Evolutionary conservation across 768 basidiomycete species (phyloP).

Genomic region (Tylopilus felleus): DNA sequence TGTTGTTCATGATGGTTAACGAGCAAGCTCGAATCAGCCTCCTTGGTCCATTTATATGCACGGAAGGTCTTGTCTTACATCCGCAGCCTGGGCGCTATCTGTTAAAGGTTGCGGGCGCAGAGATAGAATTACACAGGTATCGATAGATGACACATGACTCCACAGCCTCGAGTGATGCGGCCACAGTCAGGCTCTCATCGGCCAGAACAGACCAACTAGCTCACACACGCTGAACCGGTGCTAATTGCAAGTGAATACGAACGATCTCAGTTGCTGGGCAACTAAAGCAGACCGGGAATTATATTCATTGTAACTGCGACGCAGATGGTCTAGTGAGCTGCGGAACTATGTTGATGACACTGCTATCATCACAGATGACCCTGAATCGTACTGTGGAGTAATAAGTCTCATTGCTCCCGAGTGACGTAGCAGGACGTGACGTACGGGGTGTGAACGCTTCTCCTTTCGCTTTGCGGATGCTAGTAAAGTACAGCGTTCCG

Average conservation of each 20-base stretch:
- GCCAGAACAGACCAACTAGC: neutral
- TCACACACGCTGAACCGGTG: neutral
- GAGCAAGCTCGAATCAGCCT: neutral
- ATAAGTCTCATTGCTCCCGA: neutral
- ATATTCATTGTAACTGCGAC: neutral
- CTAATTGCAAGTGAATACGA: neutral
- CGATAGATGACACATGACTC: neutral
- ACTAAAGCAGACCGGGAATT: neutral
- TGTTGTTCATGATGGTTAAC: constrained; percentile 14
- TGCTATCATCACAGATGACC: constrained; percentile 62
- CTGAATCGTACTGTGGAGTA: constrained; percentile 55
- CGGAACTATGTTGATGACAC: constrained; percentile 35
- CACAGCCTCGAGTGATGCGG: neutral
- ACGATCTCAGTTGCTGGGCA: neutral
- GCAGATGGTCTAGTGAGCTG: constrained; percentile 1
- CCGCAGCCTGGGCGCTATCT: too few relatives aligned
- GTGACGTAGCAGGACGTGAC: constrained; percentile 25
- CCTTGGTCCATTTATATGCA: constrained; percentile 1
- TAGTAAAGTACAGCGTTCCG: constrained; percentile 81
- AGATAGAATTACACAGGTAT: neutral
- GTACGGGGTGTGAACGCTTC: constrained; percentile 63
- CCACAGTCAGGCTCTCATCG: neutral
- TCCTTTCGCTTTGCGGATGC: constrained; percentile 74
- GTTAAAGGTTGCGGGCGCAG: too few relatives aligned
- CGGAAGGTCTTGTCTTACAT: neutral